A percentile compares a stretch with the other conserved stretches of the same genome.
Evolutionary conservation across 495 filamentous ascomycete species (phyloP).

Genomic region (Aspergillus olivimuriae): DNA sequence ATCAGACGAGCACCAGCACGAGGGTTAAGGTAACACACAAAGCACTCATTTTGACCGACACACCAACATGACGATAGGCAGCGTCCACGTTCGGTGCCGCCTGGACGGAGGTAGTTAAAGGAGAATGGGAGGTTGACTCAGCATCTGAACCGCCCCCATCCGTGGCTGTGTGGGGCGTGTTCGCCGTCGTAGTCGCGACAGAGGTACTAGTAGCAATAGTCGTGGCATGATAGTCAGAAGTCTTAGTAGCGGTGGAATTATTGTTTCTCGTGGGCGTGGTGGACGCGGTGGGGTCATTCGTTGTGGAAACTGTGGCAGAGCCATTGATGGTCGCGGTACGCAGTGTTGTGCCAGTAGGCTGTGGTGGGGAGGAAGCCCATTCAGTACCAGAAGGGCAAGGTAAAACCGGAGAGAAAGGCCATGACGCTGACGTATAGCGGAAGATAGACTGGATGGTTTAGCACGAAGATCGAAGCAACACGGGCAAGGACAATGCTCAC

Average conservation of each 20-base stretch:
- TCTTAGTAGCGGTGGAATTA: no score
- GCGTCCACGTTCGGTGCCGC: conserved; percentile 16
- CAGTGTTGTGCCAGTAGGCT: not conserved
- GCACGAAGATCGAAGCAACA: conserved; percentile 11
- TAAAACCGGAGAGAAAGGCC: conserved; percentile 39
- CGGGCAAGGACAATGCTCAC: conserved; percentile 35
- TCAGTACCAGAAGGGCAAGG: conserved; percentile 43
- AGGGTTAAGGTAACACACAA: conserved; percentile 17
- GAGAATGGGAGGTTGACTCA: no score
- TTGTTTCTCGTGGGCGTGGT: no score
- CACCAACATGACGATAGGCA: conserved; percentile 6
- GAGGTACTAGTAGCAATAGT: no score
- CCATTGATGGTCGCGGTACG: not conserved
- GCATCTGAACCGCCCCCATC: no score
- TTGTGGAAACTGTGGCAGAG: no score
- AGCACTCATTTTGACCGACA: conserved; percentile 8
- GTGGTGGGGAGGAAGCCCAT: not conserved
- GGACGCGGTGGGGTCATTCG: no score
- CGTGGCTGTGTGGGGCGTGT: no score
- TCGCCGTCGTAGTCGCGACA: no score
- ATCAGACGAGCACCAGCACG: conserved; percentile 16
- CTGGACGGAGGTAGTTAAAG: not conserved
- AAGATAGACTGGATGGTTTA: conserved; percentile 41
- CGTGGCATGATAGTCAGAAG: no score
- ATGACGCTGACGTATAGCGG: conserved; percentile 43